Conservation (phyloP, 257 asterid species). For the Nicotiana paniculata region DNA sequence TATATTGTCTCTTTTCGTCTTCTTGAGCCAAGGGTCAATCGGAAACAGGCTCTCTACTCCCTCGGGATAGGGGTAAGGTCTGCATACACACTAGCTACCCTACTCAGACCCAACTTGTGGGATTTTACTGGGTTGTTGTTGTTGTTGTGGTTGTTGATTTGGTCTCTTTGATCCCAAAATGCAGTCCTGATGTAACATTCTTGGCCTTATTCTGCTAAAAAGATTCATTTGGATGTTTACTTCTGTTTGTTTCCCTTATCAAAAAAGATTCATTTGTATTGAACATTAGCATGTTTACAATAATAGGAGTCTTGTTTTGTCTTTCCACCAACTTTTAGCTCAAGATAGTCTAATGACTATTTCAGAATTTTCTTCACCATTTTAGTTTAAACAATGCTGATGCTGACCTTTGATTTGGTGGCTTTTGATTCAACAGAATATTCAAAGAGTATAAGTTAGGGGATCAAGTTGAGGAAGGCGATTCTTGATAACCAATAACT, state of each 20-base stretch:
- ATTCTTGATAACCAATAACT: neutral
- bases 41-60: no score
- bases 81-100: no score
- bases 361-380: neutral
- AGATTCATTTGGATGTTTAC: neutral
- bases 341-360: neutral
- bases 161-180: neutral
- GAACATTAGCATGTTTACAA: neutral
- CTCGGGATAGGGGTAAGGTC: no score
- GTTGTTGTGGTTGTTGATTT: neutral
- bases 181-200: constrained; percentile 6
- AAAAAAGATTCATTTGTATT: neutral
- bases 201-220: neutral
- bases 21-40: no score
- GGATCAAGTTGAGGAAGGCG: neutral
- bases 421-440: neutral
- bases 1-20: no score
- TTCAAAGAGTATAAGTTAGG: neutral
- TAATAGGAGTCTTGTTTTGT: neutral
- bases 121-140: no score
- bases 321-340: neutral
- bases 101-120: no score
- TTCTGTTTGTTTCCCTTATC: neutral
- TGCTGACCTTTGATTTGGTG: neutral
- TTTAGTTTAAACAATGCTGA: neutral